Evolutionary conservation across 352 stramenopile genomes (phyloP).

Genomic region (Pythium vanterpoolii): DNA sequence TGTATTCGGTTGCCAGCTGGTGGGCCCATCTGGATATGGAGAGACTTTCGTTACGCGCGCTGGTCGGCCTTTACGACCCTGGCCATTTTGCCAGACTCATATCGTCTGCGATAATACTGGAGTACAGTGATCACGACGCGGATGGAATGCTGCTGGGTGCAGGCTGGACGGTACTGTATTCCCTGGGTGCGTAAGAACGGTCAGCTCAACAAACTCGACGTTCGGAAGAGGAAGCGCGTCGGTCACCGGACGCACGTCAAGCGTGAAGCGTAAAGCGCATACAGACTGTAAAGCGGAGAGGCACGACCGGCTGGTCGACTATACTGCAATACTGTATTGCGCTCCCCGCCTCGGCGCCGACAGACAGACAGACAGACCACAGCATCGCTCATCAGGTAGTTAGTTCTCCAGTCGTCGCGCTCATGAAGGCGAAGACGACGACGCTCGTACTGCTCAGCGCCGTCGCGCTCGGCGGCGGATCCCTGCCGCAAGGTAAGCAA

Average conservation of each 20-base stretch:
- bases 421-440: slow-evolving; percentile 3
- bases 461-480: background rate
- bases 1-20: slow-evolving; percentile 4
- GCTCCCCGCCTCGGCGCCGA: no score
- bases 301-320: background rate
- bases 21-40: background rate
- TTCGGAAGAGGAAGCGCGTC: no score
- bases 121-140: background rate
- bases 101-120: background rate
- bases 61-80: background rate
- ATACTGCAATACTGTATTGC: no score
- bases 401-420: background rate
- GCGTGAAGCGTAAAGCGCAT: background rate
- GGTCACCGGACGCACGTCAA: no score
- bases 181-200: background rate
- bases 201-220: slow-evolving; percentile 1
- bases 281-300: background rate
- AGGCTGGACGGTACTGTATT: background rate
- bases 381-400: background rate
- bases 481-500: background rate
- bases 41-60: slow-evolving; percentile 5
- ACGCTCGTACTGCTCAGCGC: background rate
- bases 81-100: background rate
- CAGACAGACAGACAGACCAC: no score
- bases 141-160: background rate